These are phyloP conservation scores for Candida tropicalis DNA, from an alignment of 1,139 yeast genomes.

Conservation along the genomic window DNA sequence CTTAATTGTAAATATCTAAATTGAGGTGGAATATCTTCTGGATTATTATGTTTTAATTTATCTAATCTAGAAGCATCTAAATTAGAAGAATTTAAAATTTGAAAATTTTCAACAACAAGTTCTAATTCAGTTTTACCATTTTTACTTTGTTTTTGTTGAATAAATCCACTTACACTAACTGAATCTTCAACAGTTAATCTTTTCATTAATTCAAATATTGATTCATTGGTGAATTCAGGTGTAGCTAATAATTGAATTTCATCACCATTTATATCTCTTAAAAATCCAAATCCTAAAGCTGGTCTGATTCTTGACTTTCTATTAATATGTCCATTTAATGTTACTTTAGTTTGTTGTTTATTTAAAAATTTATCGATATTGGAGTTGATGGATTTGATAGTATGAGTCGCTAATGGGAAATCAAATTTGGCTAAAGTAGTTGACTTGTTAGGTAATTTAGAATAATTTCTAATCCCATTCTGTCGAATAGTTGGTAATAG, in stretches of 20 bases:
- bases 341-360: conserved; percentile 22
- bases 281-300: conserved; percentile 62
- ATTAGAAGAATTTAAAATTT: conserved; percentile 66
- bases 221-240: conserved; percentile 36
- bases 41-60: conserved; percentile 51
- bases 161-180: conserved; percentile 64
- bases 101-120: conserved; percentile 52
- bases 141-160: conserved; percentile 37
- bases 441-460: conserved; percentile 25
- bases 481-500: conserved; percentile 3
- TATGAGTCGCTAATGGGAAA: conserved; percentile 43
- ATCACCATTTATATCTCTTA: conserved; percentile 75
- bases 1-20: conserved; percentile 81
- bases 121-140: conserved; percentile 47
- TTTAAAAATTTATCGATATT: conserved; percentile 19
- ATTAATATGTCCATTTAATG: conserved; percentile 80
- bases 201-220: conserved; percentile 46
- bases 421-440: conserved; percentile 35
- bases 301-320: conserved; percentile 59
- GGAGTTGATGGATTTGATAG: conserved; percentile 20
- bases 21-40: conserved; percentile 70
- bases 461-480: conserved; percentile 11
- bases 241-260: conserved; percentile 60
- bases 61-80: conserved; percentile 73
- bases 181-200: conserved; percentile 70